phyloP scores from a whole-genome alignment of 345 rosid genomes.

The Sapria himalayana region DNA sequence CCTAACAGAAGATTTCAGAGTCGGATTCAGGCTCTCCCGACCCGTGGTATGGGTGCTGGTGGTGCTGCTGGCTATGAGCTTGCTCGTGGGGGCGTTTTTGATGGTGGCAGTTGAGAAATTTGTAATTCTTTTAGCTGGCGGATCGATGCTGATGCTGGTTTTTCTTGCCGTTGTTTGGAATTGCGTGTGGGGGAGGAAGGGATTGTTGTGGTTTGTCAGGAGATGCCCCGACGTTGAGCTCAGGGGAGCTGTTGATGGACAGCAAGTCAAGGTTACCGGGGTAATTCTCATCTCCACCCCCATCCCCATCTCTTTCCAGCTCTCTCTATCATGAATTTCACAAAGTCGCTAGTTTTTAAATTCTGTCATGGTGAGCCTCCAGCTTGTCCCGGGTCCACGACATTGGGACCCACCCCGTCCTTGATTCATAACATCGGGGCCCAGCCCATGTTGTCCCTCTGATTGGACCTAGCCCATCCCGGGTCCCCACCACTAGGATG shows the following conservation, averaged over 20 bases:
- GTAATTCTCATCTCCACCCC: slow-evolving; percentile 16
- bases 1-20: slow-evolving; percentile 36
- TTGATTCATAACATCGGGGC: too few species aligned
- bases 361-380: too few species aligned
- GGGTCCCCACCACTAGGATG: too few species aligned
- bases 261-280: slow-evolving; percentile 84
- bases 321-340: background rate
- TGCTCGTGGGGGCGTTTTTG: slow-evolving; percentile 54
- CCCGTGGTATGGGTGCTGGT: slow-evolving; percentile 52
- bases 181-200: slow-evolving; percentile 49
- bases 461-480: too few species aligned
- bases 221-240: slow-evolving; percentile 71
- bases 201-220: slow-evolving; percentile 37
- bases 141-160: slow-evolving; percentile 31
- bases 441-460: too few species aligned
- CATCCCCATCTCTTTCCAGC: background rate
- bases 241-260: slow-evolving; percentile 88
- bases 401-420: too few species aligned
- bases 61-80: slow-evolving; percentile 35
- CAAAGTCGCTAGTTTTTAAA: background rate
- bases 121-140: slow-evolving; percentile 44
- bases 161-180: slow-evolving; percentile 42
- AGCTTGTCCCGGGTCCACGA: too few species aligned
- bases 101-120: slow-evolving; percentile 61
- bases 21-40: slow-evolving; percentile 61